Evolutionary conservation across 257 asterid species (phyloP).

Genomic region (Solanum virginianum): DNA sequence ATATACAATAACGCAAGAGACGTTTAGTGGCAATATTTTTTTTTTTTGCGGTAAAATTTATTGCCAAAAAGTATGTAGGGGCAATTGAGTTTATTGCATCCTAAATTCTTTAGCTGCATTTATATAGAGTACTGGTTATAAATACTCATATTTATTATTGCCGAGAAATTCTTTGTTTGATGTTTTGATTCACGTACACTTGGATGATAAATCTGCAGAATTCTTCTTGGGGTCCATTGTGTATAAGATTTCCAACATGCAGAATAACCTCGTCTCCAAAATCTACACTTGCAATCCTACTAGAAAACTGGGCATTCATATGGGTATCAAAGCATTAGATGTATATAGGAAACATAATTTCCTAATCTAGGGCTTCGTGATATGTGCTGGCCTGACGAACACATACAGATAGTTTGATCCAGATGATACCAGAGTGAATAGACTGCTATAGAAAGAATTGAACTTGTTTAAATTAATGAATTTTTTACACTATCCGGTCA

Average conservation of each 20-base stretch:
- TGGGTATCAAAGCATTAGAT: background rate
- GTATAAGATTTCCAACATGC: background rate
- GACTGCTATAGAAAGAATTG: background rate
- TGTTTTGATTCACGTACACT: no score
- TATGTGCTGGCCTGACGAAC: background rate
- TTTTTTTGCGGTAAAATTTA: no score
- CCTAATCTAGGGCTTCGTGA: background rate
- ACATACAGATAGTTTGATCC: background rate
- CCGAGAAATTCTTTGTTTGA: no score
- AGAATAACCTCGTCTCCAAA: background rate
- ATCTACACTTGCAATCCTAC: background rate
- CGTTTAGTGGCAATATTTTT: no score
- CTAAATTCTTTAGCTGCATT: no score
- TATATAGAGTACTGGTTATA: no score
- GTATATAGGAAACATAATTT: background rate
- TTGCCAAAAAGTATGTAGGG: no score
- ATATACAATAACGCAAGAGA: background rate
- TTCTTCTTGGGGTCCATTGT: background rate
- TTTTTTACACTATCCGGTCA: background rate
- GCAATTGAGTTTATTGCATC: no score
- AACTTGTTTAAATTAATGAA: background rate
- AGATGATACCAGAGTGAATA: background rate
- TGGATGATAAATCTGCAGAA: background rate
- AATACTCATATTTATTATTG: no score
- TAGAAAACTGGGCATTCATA: background rate